A percentile compares a stretch with the other conserved stretches of the same genome.
These are phyloP conservation scores for Alnus rubra DNA, from an alignment of 306 rosid species.

Conservation along the genomic window DNA sequence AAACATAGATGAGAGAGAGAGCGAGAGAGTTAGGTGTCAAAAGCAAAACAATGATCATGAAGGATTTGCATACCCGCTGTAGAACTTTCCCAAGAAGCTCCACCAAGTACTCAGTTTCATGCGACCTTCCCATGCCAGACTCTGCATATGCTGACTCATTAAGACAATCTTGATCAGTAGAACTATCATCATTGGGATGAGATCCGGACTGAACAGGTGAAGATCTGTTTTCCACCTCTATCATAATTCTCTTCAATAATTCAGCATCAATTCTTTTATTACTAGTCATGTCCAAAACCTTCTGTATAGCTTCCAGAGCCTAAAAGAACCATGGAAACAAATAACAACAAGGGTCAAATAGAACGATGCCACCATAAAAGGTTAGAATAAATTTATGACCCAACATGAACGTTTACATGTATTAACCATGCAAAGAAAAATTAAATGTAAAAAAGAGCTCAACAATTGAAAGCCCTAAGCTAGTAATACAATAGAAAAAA, in stretches of 20 bases:
- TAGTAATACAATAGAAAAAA: background rate
- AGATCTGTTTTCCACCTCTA: conserved; percentile 62
- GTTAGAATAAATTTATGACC: background rate
- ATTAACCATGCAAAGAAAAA: background rate
- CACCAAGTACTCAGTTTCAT: conserved; percentile 66
- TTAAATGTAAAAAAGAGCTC: background rate
- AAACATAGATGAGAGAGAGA: background rate
- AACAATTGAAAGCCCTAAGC: background rate
- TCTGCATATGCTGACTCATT: conserved; percentile 39
- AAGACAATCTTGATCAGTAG: conserved; percentile 19
- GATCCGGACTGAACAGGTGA: conserved; percentile 27
- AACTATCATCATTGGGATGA: conserved; percentile 29
- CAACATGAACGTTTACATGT: background rate
- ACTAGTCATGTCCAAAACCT: conserved; percentile 61
- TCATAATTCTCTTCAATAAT: conserved; percentile 64
- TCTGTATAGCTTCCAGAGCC: conserved; percentile 83
- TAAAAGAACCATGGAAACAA: conserved; percentile 34
- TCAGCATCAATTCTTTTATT: conserved; percentile 65
- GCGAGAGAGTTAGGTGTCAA: background rate
- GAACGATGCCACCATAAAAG: conserved; percentile 19
- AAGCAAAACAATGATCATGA: background rate
- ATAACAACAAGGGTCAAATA: conserved; percentile 26
- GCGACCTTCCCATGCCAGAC: conserved; percentile 44
- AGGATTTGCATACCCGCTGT: conserved; percentile 56
- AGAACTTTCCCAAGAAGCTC: conserved; percentile 71